These are phyloP conservation scores for Hysterangium stoloniferum DNA, from an alignment of 768 basidiomycete species.

Conservation along the genomic window DNA sequence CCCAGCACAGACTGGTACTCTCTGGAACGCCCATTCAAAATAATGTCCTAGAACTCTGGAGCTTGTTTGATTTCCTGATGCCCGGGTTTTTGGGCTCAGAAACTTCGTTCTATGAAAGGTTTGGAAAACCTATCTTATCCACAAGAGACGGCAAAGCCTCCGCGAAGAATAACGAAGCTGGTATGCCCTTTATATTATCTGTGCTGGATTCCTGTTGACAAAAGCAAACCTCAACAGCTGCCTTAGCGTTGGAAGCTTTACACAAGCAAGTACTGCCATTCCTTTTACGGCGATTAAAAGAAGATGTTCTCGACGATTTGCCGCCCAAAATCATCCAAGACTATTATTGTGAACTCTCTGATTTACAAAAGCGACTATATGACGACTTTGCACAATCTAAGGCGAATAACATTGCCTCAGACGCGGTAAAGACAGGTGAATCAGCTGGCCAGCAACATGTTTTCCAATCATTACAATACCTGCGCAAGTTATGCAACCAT, in stretches of 20 bases:
- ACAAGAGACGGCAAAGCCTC: slow-evolving; percentile 84
- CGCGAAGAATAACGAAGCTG: slow-evolving; percentile 88
- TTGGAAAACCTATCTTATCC: slow-evolving; percentile 91
- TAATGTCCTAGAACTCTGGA: slow-evolving; percentile 97
- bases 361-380: slow-evolving; percentile 88
- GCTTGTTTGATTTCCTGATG: slow-evolving; percentile 98
- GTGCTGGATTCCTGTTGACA: neutral
- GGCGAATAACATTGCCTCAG: slow-evolving; percentile 55
- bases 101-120: slow-evolving; percentile 87
- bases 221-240: slow-evolving; percentile 42
- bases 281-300: slow-evolving; percentile 90
- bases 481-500: slow-evolving; percentile 97
- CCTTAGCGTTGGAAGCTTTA: slow-evolving; percentile 87
- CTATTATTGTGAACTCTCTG: slow-evolving; percentile 96
- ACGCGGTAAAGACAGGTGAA: slow-evolving; percentile 45
- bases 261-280: slow-evolving; percentile 99
- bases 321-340: slow-evolving; percentile 99
- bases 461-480: slow-evolving; percentile 94
- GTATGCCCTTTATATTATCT: slow-evolving; percentile 36
- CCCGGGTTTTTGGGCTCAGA: slow-evolving; percentile 98
- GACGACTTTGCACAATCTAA: slow-evolving; percentile 87
- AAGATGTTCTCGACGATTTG: slow-evolving; percentile 91
- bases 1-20: slow-evolving; percentile 89
- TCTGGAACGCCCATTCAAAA: slow-evolving; percentile 99
- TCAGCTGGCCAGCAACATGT: slow-evolving; percentile 63